phyloP scores from a whole-genome alignment of 768 basidiomycete species.

The Panus rudis region DNA sequence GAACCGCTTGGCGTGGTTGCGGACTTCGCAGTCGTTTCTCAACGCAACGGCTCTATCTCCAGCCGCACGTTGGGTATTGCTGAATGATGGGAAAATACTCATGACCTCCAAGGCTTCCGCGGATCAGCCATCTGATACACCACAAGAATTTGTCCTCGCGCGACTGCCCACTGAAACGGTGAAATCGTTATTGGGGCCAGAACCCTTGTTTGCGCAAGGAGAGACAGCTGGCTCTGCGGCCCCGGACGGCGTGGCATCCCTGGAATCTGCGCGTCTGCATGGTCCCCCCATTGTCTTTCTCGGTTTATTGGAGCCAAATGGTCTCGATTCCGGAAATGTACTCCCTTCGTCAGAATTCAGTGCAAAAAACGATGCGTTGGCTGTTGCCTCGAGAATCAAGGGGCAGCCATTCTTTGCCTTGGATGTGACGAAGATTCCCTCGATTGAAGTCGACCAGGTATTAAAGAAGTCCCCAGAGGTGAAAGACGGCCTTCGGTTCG shows the following conservation, averaged over 20 bases:
- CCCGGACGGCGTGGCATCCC: constrained; percentile 18
- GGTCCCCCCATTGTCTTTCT: constrained; percentile 65
- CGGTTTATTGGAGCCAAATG: constrained; percentile 53
- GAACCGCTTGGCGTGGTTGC: constrained; percentile 77
- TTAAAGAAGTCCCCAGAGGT: constrained; percentile 28
- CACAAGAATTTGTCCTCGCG: constrained; percentile 31
- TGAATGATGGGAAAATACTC: constrained; percentile 65
- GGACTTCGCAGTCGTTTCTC: constrained; percentile 64
- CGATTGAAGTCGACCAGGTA: constrained; percentile 34
- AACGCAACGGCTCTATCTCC: constrained; percentile 55
- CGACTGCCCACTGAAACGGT: constrained; percentile 53
- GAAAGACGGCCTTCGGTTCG: constrained; percentile 31
- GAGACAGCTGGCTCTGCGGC: constrained; percentile 30
- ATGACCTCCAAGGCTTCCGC: constrained; percentile 22
- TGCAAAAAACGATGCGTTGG: constrained; percentile 30
- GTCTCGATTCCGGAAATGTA: constrained; percentile 30
- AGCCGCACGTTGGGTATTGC: constrained; percentile 69
- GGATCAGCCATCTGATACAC: constrained; percentile 12
- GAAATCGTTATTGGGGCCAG: constrained; percentile 50
- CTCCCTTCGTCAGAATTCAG: constrained; percentile 58
- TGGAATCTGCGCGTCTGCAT: constrained; percentile 51
- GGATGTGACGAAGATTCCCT: constrained; percentile 51
- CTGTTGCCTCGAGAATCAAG: constrained; percentile 45
- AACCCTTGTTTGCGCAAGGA: constrained; percentile 65
- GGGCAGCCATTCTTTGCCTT: constrained; percentile 81